These are phyloP conservation scores for Chaetomium sp. DNA, from an alignment of 2,329 filamentous ascomycete genomes.

Conservation along the genomic window DNA sequence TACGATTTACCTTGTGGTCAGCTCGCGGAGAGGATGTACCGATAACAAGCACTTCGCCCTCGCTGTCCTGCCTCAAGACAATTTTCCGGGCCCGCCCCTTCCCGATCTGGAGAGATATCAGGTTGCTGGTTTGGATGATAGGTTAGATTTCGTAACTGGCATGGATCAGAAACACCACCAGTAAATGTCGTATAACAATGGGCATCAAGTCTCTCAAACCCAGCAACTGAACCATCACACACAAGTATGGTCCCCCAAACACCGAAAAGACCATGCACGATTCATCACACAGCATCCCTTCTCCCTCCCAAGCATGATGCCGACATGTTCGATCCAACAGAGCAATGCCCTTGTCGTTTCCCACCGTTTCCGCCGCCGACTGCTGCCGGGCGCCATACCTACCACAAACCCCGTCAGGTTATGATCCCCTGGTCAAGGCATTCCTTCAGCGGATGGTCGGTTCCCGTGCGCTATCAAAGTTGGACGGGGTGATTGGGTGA, in stretches of 20 bases:
- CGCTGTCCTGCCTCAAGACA: too few species aligned
- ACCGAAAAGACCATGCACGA: conserved; percentile 15
- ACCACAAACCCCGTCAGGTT: background rate
- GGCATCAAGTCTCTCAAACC: conserved; percentile 23
- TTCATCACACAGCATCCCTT: background rate
- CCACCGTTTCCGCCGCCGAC: background rate
- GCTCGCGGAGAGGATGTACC: background rate
- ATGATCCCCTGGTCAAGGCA: background rate
- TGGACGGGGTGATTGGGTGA: conserved; percentile 38
- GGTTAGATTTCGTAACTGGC: background rate
- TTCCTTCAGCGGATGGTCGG: conserved; percentile 45
- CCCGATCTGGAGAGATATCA: background rate
- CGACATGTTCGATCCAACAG: background rate
- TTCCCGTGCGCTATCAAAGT: conserved; percentile 46
- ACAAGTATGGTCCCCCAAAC: conserved; percentile 1
- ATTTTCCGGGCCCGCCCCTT: background rate
- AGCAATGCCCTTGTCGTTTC: background rate
- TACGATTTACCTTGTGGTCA: background rate
- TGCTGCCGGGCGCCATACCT: background rate
- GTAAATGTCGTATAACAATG: conserved; percentile 7
- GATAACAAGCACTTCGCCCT: background rate
- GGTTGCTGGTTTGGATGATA: background rate
- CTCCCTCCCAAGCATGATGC: background rate
- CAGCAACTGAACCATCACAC: conserved; percentile 1
- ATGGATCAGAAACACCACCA: background rate